Percentiles rank a stretch among this genome's conserved stretches.
These are phyloP conservation scores for Magnolia sinica DNA, from an alignment of 164 flowering plant genomes.

Conservation along the genomic window DNA sequence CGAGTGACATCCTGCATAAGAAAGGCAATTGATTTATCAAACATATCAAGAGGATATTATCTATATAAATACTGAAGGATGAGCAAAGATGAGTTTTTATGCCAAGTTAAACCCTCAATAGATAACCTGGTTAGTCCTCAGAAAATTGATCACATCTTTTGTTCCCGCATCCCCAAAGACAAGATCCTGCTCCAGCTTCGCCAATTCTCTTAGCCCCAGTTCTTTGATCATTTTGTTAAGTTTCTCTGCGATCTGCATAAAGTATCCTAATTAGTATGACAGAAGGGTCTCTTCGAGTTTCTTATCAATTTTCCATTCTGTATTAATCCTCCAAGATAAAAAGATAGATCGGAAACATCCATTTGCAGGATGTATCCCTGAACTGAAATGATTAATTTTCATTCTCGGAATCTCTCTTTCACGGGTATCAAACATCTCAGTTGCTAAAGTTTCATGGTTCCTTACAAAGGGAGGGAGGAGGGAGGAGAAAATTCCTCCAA, in stretches of 20 bases:
- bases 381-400: background rate
- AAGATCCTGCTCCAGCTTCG: slow-evolving; percentile 91
- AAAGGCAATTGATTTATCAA: slow-evolving; percentile 14
- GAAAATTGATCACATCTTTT: slow-evolving; percentile 77
- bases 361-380: background rate
- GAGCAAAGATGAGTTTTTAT: background rate
- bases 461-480: no score
- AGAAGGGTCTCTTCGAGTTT: background rate
- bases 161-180: slow-evolving; percentile 98
- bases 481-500: no score
- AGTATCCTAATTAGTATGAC: slow-evolving; percentile 10
- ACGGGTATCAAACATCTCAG: no score
- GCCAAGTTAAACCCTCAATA: background rate
- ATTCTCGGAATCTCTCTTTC: background rate
- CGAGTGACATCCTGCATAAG: slow-evolving; percentile 59
- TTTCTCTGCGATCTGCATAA: slow-evolving; percentile 86
- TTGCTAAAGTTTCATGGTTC: no score
- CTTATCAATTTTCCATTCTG: background rate
- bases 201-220: slow-evolving; percentile 72
- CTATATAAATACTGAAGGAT: background rate
- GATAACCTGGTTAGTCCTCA: slow-evolving; percentile 66
- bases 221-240: slow-evolving; percentile 71
- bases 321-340: background rate
- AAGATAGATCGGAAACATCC: background rate
- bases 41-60: background rate